Base-by-base conservation (phyloP, 2,329 filamentous ascomycete species). In the Hymenoscyphus fructigenus region DNA sequence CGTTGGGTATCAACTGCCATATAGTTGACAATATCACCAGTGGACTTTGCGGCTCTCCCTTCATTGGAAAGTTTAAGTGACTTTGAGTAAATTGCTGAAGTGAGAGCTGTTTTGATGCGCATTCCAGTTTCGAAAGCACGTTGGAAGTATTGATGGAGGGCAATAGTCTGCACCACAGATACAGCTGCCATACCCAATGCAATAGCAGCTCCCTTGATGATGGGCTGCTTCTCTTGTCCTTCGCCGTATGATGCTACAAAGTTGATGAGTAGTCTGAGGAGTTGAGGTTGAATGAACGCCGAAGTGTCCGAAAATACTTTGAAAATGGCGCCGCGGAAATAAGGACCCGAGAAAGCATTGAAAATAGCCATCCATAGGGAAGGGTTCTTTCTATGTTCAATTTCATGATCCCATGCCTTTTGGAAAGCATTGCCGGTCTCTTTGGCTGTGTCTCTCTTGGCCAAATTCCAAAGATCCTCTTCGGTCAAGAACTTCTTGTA, bases 1-100 rank as follows among this genome's bases (percentile, higher is more conserved):
- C 96, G 90, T 78, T 99, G 95, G 15, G 94, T 94, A 76, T 99
- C 95, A 10, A 99, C 94, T 57, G 96, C 95, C 94, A 99, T 99
- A 79, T 97, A 95, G 76, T 99, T 99, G 76, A 99, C 95, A 74
- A 99, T 98, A 74, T 99, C 96, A 64, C 95, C 95, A 0, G 95
- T 99, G 0, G 92, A 91, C 79, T 98, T 97, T 56, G 88, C 80
- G 1, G 93, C 85, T 62, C 94, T 87, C 9, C 95, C 95, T 79
- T 99, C 95, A 72, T 96, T 98, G 5, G 94, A 98, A 20, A 99
- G 83, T 68, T 87, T 89, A 67, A 98, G 83, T 0, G 93, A 91
- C 79, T 99, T 99, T 65, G 89, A 86, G 77, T 99, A 99, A 69
- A 99, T 98, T 65, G 93, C 87, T 1, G 94, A 91, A 6, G 92